Evolutionary conservation across 202 grass and related monocot genomes (phyloP), one percentile per base, ranked within the genome.

Genomic region (Setaria viridis): DNA sequence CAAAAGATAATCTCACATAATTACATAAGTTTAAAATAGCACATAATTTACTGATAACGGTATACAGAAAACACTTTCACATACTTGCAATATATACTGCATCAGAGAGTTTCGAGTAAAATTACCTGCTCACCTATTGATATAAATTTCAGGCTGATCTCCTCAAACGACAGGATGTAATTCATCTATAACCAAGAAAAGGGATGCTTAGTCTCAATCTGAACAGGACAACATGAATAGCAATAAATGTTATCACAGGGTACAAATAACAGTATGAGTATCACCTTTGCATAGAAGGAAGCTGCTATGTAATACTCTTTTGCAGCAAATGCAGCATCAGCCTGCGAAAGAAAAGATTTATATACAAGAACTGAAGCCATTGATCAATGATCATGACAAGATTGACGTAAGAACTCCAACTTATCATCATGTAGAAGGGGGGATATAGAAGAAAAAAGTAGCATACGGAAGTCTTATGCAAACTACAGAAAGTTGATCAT

Each of bases 71-170:
- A 21, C 30, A 70, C 34, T 80, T 76, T n/a, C 49, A 84, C n/a
- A 84, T 75, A 85, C 33, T 47, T 74, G 45, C 19, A 37, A 83
- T 37, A 69, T 79, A 77, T 30, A 76, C 15, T 67, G 8, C 34
- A 80, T 80, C 42, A 48, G 65, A 86, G 83, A 74, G 56, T 70
- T 74, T 29, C 46, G 16, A 85, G 39, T 70, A 69, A 77, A 82
- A 78, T 89, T 96, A 99, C 96, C 91, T 95, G 94, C 88, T 95
- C 96, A 80, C 88, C 88, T 63, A 86, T 75, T 69, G 90, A 87
- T 86, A 99, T 94, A 91, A 99, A 96, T 79, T 96, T 95, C 71
- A 99, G 86, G 87, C 90, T 96, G 88, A 99, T 96, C 85, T 96
- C 93, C 79, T 99, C 96, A 90, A 99, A 99, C 20, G 93, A 99